phyloP scores from a whole-genome alignment of 148 eudicot genomes.

The Rhododendron ferrugineum region DNA sequence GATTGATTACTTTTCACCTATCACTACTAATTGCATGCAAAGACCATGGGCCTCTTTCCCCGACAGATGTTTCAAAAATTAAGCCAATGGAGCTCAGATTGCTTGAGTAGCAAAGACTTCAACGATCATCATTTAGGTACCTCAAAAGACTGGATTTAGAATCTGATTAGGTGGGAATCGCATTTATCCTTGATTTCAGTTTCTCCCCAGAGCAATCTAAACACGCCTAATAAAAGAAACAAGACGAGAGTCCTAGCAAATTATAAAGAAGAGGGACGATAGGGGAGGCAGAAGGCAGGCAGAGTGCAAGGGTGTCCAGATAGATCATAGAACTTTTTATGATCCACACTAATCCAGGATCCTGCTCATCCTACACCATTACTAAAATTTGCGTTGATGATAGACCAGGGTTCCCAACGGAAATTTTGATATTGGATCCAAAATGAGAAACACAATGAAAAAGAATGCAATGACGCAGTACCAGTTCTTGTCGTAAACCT shows the following conservation, averaged over 20 bases:
- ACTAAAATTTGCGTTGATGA: neutral
- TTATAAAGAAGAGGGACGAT: neutral
- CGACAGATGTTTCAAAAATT: neutral
- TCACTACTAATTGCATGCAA: neutral
- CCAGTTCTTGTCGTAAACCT: slow-evolving; percentile 62
- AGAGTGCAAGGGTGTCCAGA: neutral
- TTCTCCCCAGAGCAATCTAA: neutral
- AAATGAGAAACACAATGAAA: neutral
- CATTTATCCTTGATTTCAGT: neutral
- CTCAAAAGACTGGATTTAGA: neutral
- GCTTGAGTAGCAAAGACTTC: neutral
- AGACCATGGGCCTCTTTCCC: neutral
- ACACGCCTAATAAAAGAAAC: neutral
- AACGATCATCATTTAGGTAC: neutral
- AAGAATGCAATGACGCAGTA: slow-evolving; percentile 16
- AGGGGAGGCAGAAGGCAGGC: neutral
- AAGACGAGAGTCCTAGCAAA: neutral
- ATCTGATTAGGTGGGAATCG: neutral
- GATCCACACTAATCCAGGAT: neutral
- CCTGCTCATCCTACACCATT: neutral
- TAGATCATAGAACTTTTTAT: neutral
- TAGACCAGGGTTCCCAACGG: neutral
- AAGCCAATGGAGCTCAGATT: neutral
- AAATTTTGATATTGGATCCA: neutral
- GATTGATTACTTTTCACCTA: neutral